Evolutionary conservation across 2,329 filamentous ascomycete genomes (phyloP).

Genomic region (Diaporthe sp.): DNA sequence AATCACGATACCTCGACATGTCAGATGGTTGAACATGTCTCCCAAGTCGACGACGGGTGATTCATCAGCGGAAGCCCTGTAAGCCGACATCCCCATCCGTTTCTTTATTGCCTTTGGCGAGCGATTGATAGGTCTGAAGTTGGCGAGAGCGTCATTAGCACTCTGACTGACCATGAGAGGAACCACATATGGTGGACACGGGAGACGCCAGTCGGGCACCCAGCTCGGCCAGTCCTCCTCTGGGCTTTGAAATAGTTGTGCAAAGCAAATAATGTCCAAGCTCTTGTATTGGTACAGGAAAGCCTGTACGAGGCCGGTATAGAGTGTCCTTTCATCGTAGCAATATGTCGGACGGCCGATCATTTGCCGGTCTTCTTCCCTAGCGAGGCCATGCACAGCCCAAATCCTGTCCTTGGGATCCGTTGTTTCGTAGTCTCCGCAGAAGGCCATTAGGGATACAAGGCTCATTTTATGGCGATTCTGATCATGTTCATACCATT

Average conservation of each 20-base stretch:
- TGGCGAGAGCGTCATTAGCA: constrained; percentile 21
- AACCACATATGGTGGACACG: constrained; percentile 14
- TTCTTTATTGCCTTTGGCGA: not conserved
- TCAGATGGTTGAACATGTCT: not conserved
- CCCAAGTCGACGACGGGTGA: not conserved
- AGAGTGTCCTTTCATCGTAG: constrained; percentile 22
- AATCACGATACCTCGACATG: constrained; percentile 16
- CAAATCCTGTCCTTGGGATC: constrained; percentile 29
- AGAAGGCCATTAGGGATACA: constrained; percentile 25
- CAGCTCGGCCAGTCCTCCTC: constrained; percentile 25
- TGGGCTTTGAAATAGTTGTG: constrained; percentile 14
- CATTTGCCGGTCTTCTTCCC: constrained; percentile 26
- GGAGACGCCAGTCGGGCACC: constrained; percentile 28
- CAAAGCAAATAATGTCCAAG: constrained; percentile 27
- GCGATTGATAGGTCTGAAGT: constrained; percentile 16
- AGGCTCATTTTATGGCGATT: constrained; percentile 25
- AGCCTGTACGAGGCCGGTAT: constrained; percentile 17
- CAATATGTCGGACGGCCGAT: constrained; percentile 25
- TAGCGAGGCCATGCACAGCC: constrained; percentile 21
- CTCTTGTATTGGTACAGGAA: constrained; percentile 16
- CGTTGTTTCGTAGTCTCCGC: constrained; percentile 27
- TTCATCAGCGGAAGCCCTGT: constrained; percentile 11
- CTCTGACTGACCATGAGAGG: constrained; percentile 32
- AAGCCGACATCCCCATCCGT: not conserved
- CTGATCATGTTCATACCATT: constrained; percentile 23